Evolutionary conservation across 345 rosid genomes (phyloP).

Genomic region (Brassica nigra): DNA sequence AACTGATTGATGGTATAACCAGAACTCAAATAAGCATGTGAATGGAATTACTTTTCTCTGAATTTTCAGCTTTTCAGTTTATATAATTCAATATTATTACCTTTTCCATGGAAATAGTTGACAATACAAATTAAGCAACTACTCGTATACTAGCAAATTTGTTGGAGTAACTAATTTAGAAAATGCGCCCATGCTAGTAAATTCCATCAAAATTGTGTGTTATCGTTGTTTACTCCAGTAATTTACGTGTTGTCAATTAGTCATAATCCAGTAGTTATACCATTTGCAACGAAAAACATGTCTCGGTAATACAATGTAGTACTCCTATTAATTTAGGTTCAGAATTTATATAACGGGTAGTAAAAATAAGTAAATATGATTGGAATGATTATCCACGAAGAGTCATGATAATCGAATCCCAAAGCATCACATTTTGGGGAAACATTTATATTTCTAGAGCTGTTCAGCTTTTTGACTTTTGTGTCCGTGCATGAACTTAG

Average conservation of each 20-base stretch:
- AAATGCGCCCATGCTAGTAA: background rate
- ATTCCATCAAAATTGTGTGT: background rate
- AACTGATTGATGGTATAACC: background rate
- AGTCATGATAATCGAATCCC: constrained; percentile 42
- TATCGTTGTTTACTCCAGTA: background rate
- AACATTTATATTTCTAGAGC: constrained; percentile 15
- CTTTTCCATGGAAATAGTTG: background rate
- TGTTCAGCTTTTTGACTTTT: constrained; percentile 43
- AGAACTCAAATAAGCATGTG: background rate
- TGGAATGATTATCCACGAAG: constrained; percentile 33
- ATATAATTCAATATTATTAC: background rate
- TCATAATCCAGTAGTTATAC: background rate
- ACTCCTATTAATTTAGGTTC: too few relatives aligned
- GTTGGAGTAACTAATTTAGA: background rate
- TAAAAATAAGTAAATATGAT: constrained; percentile 7
- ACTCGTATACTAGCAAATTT: background rate
- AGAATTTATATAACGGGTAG: background rate
- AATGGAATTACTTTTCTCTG: background rate
- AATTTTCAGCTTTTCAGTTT: background rate
- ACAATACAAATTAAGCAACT: too few relatives aligned
- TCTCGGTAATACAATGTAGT: background rate
- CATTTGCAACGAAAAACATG: background rate
- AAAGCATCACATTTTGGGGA: constrained; percentile 38
- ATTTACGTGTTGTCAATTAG: background rate
- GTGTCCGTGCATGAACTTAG: constrained; percentile 39